These are phyloP conservation scores for Backusella morwellensis DNA, from an alignment of 192 early-diverging fungal species.

Conservation along the genomic window DNA sequence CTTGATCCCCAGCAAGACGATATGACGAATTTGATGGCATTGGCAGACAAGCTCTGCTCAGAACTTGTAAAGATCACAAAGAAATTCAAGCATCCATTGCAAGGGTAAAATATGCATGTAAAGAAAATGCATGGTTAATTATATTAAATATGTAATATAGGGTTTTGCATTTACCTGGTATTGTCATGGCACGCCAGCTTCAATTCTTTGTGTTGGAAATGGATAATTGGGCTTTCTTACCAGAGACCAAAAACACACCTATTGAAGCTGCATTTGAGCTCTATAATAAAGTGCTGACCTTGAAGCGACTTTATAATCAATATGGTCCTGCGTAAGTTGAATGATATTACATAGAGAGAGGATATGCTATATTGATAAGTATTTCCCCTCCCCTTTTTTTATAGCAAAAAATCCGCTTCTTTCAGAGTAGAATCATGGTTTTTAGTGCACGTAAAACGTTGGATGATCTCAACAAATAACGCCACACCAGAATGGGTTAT, in stretches of 20 bases:
- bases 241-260: slow-evolving; percentile 40
- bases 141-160: neutral
- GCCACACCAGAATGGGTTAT: slow-evolving; percentile 70
- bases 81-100: slow-evolving; percentile 5
- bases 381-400: too few relatives aligned
- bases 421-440: slow-evolving; percentile 77
- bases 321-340: slow-evolving; percentile 44
- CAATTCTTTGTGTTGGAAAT: slow-evolving; percentile 53
- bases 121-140: neutral
- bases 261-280: slow-evolving; percentile 50
- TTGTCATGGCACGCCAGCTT: slow-evolving; percentile 51
- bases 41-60: slow-evolving; percentile 30
- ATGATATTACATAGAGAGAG: neutral
- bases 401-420: slow-evolving; percentile 33
- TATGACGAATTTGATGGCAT: slow-evolving; percentile 28
- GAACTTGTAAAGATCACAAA: slow-evolving; percentile 25
- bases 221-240: slow-evolving; percentile 53
- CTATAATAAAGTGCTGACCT: slow-evolving; percentile 45
- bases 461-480: slow-evolving; percentile 58
- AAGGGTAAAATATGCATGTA: neutral
- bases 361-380: neutral
- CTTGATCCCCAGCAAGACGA: slow-evolving; percentile 27
- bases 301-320: slow-evolving; percentile 47
- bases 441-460: slow-evolving; percentile 60
- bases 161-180: slow-evolving; percentile 33